Conservation (phyloP, 164 flowering plant genomes). For the Hamamelis virginiana region DNA sequence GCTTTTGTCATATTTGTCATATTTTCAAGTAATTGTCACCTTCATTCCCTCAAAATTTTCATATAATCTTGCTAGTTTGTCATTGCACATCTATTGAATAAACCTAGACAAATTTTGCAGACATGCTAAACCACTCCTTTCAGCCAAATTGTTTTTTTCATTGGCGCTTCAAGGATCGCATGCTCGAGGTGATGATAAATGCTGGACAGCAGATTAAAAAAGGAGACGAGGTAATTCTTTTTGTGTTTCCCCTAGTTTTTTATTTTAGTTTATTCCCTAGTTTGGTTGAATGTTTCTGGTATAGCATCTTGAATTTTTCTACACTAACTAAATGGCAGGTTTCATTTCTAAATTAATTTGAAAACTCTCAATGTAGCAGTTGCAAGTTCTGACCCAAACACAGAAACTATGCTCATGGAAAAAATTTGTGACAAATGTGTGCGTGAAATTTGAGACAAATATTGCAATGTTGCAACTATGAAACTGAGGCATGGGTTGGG, state of each 20-base stretch:
- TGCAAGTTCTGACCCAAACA: no score
- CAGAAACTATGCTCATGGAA: no score
- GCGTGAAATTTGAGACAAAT: no score
- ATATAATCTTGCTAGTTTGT: neutral
- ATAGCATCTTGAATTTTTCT: no score
- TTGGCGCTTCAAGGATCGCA: slow-evolving; percentile 96
- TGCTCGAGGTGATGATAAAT: slow-evolving; percentile 99
- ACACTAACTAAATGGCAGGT: no score
- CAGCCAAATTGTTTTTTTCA: slow-evolving; percentile 92
- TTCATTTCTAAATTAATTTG: no score
- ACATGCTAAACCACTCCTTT: slow-evolving; percentile 95
- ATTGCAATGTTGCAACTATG: no score
- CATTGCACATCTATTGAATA: neutral
- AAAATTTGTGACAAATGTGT: no score
- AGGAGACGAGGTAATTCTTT: slow-evolving; percentile 75
- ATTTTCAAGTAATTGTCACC: neutral
- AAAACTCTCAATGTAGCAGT: no score
- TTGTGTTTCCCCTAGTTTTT: neutral
- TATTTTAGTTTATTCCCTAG: neutral
- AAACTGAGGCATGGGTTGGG: no score
- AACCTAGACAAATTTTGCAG: slow-evolving; percentile 40
- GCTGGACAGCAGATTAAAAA: slow-evolving; percentile 79
- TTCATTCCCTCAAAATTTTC: neutral
- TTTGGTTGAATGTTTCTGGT: neutral
- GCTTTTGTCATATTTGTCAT: neutral